These are phyloP conservation scores for Leucogyrophana mollusca DNA, from an alignment of 768 basidiomycete genomes.

Conservation along the genomic window DNA sequence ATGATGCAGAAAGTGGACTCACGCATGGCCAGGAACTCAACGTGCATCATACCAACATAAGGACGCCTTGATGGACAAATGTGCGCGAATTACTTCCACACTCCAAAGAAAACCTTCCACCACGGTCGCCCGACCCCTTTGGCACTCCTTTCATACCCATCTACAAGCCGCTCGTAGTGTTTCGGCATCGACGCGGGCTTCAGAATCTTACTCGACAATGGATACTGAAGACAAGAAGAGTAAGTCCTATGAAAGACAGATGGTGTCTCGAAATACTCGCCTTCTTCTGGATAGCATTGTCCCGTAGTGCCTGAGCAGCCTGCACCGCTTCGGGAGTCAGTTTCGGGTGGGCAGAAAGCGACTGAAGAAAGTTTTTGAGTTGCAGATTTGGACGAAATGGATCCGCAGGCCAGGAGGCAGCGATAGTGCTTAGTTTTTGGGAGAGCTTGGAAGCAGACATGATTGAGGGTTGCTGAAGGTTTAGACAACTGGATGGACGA, in stretches of 20 bases:
- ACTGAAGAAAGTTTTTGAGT: conserved; percentile 60
- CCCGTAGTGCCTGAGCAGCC: conserved; percentile 53
- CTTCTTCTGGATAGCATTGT: conserved; percentile 57
- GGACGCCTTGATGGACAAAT: too few species aligned
- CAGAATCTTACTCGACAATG: conserved; percentile 59
- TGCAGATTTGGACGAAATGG: conserved; percentile 79
- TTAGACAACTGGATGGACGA: not conserved
- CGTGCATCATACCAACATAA: too few species aligned
- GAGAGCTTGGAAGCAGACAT: conserved; percentile 38
- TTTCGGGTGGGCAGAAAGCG: conserved; percentile 66
- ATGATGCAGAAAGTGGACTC: too few species aligned
- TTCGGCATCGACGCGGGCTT: conserved; percentile 69
- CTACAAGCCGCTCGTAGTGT: conserved; percentile 71
- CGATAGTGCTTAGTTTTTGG: conserved; percentile 53
- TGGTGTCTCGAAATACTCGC: conserved; percentile 31
- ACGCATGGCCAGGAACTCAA: too few species aligned
- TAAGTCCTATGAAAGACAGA: conserved; percentile 8
- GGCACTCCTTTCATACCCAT: conserved; percentile 73
- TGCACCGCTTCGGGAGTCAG: conserved; percentile 61
- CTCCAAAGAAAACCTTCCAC: conserved; percentile 82
- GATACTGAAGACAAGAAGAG: conserved; percentile 48
- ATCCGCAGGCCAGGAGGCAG: conserved; percentile 64
- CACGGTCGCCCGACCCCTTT: conserved; percentile 75
- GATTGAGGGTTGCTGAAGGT: conserved; percentile 13
- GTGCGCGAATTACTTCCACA: too few species aligned